Evolutionary conservation across 2,329 filamentous ascomycete genomes (phyloP), one percentile per base, ranked within the genome.

Genomic region (Botrytis deweyae): DNA sequence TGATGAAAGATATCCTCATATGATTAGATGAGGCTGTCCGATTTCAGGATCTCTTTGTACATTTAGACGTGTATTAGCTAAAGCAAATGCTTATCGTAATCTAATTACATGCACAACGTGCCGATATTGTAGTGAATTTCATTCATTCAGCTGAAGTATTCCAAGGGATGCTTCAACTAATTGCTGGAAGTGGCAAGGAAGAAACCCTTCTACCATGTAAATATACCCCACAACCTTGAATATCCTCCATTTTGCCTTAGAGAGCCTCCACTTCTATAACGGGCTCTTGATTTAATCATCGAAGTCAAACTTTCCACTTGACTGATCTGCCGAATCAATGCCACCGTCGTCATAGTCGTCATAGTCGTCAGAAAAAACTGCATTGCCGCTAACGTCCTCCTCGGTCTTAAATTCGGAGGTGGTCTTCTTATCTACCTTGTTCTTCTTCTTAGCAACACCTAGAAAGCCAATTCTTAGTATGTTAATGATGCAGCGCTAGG

Each of bases 221-320:
- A n/a, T 42, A 8, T 3, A 42, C 7, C 36, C 4, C 36, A n/a
- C 16, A 63, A 3, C 22, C 36, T 40, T 63, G 38, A 18, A 62
- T 3, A 2, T 25, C 12, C 22, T 18, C 22, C 59, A n/a, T 55
- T 62, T 18, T 18, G 2, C 33, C 4, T 16, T n/a, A 8, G 2
- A 18, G 2, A 18, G 0, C 3, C 12, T 18, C 9, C 16, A 4
- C 0, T 8, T 58, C n/a, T 4, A 58, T 33, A 4, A 29, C 7
- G 18, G 16, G 1, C n/a, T 9, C 14, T 6, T 55, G 14, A 18
- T 18, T 9, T 18, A 29, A 58, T 0, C n/a, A 18, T 18, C 3
- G n/a, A 29, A 7, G 3, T 58, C 14, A 2, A 6, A 29, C 16
- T 18, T 1, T 29, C 14, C 0, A 1, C 12, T 1, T 18, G 6